phyloP scores from a whole-genome alignment of 2,329 filamentous ascomycete species.

The Ceratocystis huliohia region DNA sequence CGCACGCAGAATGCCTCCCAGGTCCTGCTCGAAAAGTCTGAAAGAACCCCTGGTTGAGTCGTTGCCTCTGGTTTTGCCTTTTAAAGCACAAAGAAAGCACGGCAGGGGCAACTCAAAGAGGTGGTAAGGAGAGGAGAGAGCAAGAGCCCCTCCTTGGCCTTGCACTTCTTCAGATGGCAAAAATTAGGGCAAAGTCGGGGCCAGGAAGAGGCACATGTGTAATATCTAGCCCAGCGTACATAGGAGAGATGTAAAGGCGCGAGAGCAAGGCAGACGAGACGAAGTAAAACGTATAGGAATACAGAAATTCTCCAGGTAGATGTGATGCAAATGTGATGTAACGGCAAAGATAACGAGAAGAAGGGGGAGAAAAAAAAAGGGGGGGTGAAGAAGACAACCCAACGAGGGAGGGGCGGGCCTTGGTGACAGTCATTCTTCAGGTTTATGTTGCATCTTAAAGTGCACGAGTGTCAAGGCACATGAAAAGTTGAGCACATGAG shows the following conservation, averaged over 20 bases:
- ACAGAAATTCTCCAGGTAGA: not conserved
- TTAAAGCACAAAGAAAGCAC: not conserved
- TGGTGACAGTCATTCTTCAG: slow-evolving; percentile 8
- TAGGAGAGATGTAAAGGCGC: not conserved
- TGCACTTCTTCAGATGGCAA: not conserved
- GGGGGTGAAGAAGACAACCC: not conserved
- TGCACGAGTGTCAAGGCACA: not conserved
- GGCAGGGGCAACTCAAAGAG: not conserved
- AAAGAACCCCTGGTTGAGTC: not conserved
- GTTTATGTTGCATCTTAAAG: not conserved
- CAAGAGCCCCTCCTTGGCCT: not conserved
- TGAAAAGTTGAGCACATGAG: not conserved
- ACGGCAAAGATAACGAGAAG: not conserved
- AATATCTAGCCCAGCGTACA: not conserved
- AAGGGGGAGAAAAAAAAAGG: not conserved
- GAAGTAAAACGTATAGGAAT: not conserved
- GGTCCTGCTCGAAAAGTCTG: not conserved
- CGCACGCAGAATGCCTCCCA: too few species aligned
- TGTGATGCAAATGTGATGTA: not conserved
- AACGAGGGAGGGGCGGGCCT: not conserved
- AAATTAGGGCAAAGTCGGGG: too few species aligned
- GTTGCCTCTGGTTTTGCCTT: not conserved
- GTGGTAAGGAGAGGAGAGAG: not conserved
- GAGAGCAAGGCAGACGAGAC: not conserved
- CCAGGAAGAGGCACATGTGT: too few species aligned